Percentiles rank a stretch among this genome's conserved stretches.
These are phyloP conservation scores for Cryptococcus deneoformans DNA, from an alignment of 1,284 basidiomycete species.

Conservation along the genomic window DNA sequence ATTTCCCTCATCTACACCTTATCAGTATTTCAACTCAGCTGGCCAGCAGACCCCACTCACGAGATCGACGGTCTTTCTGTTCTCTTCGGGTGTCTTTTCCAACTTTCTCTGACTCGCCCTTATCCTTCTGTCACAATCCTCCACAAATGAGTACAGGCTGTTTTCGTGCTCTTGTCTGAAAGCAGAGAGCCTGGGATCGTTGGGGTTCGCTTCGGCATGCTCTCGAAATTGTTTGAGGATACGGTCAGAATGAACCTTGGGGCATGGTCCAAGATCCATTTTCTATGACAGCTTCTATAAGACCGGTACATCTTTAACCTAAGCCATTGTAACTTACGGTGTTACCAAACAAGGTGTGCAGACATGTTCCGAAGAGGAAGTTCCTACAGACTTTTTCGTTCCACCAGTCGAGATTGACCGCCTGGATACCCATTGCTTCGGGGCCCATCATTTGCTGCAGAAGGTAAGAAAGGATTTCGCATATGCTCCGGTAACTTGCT, in stretches of 20 bases:
- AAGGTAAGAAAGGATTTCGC: not conserved
- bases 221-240: conserved; percentile 87
- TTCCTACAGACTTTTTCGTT: conserved; percentile 99
- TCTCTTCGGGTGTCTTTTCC: conserved; percentile 99
- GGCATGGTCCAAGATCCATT: conserved; percentile 99
- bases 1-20: conserved; percentile 91
- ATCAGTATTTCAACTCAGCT: not conserved
- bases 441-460: conserved; percentile 99
- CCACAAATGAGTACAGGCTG: conserved; percentile 93
- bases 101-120: conserved; percentile 87
- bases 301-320: too few species aligned
- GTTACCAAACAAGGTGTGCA: conserved; percentile 96
- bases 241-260: conserved; percentile 92
- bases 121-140: conserved; percentile 97
- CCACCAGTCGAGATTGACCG: conserved; percentile 89
- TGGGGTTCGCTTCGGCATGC: conserved; percentile 69
- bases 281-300: conserved; percentile 59
- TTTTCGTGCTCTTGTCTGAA: conserved; percentile 94
- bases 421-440: conserved; percentile 93
- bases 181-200: conserved; percentile 71
- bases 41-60: conserved; percentile 50
- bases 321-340: conserved; percentile 62
- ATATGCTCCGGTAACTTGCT: conserved; percentile 4
- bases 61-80: conserved; percentile 95
- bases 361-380: conserved; percentile 96